A percentile compares a stretch with the other conserved stretches of the same genome.
phyloP scores from a whole-genome alignment of 2,329 filamentous ascomycete genomes.

The Sporothrix variecibatus region DNA sequence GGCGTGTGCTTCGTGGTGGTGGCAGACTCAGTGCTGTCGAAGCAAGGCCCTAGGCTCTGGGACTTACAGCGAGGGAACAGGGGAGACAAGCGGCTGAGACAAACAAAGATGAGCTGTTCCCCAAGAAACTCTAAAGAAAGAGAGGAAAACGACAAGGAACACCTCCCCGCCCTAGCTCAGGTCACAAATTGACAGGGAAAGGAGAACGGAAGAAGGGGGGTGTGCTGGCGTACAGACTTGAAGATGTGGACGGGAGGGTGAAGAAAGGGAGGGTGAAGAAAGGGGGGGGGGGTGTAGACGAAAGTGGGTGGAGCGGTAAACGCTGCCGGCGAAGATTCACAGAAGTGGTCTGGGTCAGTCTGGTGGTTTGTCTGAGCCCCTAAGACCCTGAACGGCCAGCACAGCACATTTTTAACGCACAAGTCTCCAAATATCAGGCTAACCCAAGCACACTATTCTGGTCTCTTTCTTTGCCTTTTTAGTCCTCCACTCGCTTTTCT shows the following conservation, averaged over 20 bases:
- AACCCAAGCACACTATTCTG: not conserved
- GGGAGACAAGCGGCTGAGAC: constrained; percentile 26
- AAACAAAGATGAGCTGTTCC: constrained; percentile 19
- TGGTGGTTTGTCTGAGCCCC: not conserved
- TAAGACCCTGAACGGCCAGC: constrained; percentile 3
- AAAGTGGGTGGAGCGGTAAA: constrained; percentile 13
- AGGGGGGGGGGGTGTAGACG: not conserved
- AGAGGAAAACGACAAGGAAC: constrained; percentile 5
- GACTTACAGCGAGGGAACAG: not conserved
- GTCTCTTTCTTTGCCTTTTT: not conserved
- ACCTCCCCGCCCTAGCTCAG: not conserved
- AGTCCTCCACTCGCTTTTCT: not conserved
- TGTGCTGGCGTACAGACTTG: not conserved
- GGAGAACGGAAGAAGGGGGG: not conserved
- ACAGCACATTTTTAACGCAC: not conserved
- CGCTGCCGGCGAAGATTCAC: constrained; percentile 5
- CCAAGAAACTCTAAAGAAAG: constrained; percentile 9
- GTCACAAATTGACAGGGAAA: constrained; percentile 16
- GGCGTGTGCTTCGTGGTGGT: not conserved
- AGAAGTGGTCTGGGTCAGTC: not conserved
- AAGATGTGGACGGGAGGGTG: not conserved
- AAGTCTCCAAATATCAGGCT: not conserved
- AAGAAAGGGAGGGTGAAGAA: not conserved
- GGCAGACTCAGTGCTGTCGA: not conserved
- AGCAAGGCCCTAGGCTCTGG: not conserved